Evolutionary conservation across 1,284 basidiomycete species (phyloP), one percentile per base, ranked within the genome.

Genomic region (Tylopilus sp.): DNA sequence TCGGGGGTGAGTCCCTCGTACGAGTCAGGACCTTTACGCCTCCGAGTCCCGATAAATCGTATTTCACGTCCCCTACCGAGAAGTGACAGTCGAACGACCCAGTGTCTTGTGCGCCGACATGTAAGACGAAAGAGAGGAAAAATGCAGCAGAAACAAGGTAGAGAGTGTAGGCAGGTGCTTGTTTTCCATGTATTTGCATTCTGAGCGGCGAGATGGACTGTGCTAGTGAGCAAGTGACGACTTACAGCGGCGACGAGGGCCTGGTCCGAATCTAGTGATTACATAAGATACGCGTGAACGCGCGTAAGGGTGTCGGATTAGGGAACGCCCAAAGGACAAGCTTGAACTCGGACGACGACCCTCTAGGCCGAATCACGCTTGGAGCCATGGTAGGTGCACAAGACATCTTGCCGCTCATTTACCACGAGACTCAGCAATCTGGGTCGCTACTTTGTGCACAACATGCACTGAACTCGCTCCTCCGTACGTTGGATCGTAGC

Each of bases 381-480:
- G 18, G 29, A 43, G 36, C n/a, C 46, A 87, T 86, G 84, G 72
- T 80, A 37, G 73, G 76, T 41, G 67, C 85, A 35, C 77, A 84
- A 54, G 61, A 57, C 29, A 72, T 89, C 18, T 56, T 71, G n/a
- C 65, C 72, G 10, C 60, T 74, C 13, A 86, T 90, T 49, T 90
- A 90, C 62, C 86, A 89, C 66, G 87, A 90, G 63, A 77, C 68
- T 54, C 88, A 91, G 67, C 78, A 89, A 63, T 56, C 69, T 49
- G 88, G 87, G 18, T 89, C 87, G 2, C 88, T 87, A 80, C 77
- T 91, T 37, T 92, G 89, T 63, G 89, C 88, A n/a, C 89, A 91
- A 60, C 87, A 92, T 69, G 87, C 89, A 12, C 72, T 92, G 29
- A 92, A 92, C 63, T 78, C 80, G 13, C 72, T 92, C n/a, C 72